Evolutionary conservation across 495 filamentous ascomycete species (phyloP).

Genomic region (Chaetomium tenue): DNA sequence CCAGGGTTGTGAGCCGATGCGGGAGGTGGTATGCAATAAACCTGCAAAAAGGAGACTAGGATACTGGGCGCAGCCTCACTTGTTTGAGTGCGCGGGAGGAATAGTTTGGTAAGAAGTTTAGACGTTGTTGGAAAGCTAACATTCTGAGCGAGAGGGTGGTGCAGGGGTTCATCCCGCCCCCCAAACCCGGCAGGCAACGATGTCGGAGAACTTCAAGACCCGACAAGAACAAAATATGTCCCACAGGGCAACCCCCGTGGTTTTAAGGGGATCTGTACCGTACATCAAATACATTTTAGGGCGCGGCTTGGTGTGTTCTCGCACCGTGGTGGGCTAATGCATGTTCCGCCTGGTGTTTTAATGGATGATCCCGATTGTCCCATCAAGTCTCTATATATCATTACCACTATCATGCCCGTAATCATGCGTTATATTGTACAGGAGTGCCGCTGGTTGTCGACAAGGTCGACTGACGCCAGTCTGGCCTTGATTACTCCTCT

Average conservation of each 20-base stretch:
- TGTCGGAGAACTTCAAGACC: background rate
- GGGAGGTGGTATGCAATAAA: background rate
- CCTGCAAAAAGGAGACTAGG: background rate
- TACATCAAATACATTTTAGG: background rate
- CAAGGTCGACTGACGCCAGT: too few relatives aligned
- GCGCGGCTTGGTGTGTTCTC: background rate
- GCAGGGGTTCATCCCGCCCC: background rate
- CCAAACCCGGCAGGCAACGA: conserved; percentile 1
- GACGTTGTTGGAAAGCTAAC: background rate
- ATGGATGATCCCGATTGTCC: background rate
- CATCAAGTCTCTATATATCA: background rate
- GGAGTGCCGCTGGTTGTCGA: background rate
- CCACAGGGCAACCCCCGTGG: background rate
- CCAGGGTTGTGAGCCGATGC: background rate
- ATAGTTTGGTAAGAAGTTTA: background rate
- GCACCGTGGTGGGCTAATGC: background rate
- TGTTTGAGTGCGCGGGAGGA: background rate
- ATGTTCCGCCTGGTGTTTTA: background rate
- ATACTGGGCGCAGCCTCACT: background rate
- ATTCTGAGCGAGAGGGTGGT: background rate
- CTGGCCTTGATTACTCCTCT: conserved; percentile 65
- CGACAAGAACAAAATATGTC: background rate
- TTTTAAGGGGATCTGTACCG: background rate
- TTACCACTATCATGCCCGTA: background rate
- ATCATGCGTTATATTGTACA: conserved; percentile 15